A percentile compares a stretch with the other conserved stretches of the same genome.
phyloP scores from a whole-genome alignment of 1,284 basidiomycete species.

The Polyporus tsugae region DNA sequence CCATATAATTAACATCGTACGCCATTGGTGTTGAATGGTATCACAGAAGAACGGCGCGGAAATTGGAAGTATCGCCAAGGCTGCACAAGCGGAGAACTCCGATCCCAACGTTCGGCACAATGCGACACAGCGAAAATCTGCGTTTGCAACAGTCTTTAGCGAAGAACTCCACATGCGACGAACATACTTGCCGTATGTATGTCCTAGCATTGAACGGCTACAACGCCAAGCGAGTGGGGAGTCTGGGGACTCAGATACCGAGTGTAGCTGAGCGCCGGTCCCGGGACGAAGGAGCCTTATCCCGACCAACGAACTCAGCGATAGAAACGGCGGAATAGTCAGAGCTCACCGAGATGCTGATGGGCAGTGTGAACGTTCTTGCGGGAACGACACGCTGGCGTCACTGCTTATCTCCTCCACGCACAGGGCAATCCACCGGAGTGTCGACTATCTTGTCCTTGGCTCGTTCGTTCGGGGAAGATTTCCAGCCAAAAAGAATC shows the following conservation, averaged over 20 bases:
- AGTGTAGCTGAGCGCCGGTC: conserved; percentile 10
- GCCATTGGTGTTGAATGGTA: background rate
- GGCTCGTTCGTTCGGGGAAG: background rate
- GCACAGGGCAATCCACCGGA: background rate
- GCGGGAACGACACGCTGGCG: conserved; percentile 1
- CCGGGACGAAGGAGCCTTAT: conserved; percentile 21
- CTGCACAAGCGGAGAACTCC: background rate
- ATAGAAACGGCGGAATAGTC: conserved; percentile 10
- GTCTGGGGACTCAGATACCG: background rate
- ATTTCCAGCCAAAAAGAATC: background rate
- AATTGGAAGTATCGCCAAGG: background rate
- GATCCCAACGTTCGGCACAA: background rate
- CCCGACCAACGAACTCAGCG: conserved; percentile 7
- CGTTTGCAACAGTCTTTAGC: background rate
- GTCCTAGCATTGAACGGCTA: background rate
- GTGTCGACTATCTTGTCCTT: background rate
- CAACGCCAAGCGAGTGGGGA: background rate
- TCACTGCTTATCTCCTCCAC: conserved; percentile 1
- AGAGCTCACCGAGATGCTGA: conserved; percentile 6
- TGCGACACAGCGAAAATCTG: background rate
- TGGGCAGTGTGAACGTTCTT: conserved; percentile 1
- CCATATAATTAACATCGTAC: background rate
- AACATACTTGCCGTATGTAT: background rate
- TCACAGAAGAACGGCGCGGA: background rate
- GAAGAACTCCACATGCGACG: background rate